Conservation (phyloP, 163 green algal genomes). For the Prototheca wickerhamii region DNA sequence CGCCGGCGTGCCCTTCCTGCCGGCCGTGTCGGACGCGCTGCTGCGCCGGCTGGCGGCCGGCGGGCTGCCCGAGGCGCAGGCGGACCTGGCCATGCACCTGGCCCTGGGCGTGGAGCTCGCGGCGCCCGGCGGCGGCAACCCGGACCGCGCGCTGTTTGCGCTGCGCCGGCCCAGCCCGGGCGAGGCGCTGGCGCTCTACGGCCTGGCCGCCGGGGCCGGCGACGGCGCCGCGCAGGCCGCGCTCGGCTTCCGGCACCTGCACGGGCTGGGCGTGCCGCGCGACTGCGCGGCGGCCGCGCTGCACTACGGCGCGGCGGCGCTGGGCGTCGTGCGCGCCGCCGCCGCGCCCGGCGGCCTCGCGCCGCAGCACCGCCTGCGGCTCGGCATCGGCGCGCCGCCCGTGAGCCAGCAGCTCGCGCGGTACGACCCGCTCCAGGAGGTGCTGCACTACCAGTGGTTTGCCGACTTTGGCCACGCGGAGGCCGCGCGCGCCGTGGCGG, state of each 20-base stretch:
- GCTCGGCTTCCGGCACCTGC: constrained; percentile 65
- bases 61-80: constrained; percentile 64
- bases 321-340: not conserved
- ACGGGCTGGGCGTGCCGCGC: constrained; percentile 71
- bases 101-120: constrained; percentile 46
- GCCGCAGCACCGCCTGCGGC: not conserved
- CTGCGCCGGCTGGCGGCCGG: constrained; percentile 48
- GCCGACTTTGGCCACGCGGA: constrained; percentile 83
- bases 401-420: too few species aligned
- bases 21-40: constrained; percentile 50
- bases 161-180: constrained; percentile 39
- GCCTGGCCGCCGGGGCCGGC: constrained; percentile 64
- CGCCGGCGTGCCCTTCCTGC: constrained; percentile 37
- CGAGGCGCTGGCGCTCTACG: constrained; percentile 65
- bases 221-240: constrained; percentile 59
- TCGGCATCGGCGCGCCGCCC: too few species aligned
- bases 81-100: constrained; percentile 54
- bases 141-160: not conserved
- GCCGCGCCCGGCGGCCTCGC: not conserved
- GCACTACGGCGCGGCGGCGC: constrained; percentile 64
- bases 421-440: constrained; percentile 31
- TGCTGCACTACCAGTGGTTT: constrained; percentile 89
- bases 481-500: constrained; percentile 66
- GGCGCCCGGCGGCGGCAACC: not conserved
- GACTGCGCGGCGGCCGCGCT: constrained; percentile 63